Evolutionary conservation across 2,329 filamentous ascomycete species (phyloP), one percentile per base, ranked within the genome.

Genomic region (Aspergillus latus): DNA sequence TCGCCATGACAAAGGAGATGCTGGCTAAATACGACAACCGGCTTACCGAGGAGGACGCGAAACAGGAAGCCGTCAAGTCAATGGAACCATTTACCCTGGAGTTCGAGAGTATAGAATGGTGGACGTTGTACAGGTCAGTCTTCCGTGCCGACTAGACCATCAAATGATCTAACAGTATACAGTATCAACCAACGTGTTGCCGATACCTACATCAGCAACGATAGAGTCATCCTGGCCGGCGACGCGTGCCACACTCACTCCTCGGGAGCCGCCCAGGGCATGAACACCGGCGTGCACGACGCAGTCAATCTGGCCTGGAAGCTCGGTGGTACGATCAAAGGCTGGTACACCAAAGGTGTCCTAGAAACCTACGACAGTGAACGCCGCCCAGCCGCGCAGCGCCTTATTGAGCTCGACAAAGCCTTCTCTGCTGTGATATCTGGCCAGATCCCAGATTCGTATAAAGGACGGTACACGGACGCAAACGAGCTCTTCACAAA

Each of bases 221-320:
- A 76, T 1, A 74, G 79, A 6, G 66, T 82, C 4, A 76, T 42
- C n/a, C 13, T 42, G n/a, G 56, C 49, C 3, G 61, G 61, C 6
- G 61, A 63, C 13, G 80, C 78, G 2, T 80, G 81, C 36, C 81
- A 84, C 57, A 80, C 79, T 5, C 80, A 84, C 58, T 79, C 72
- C 30, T 78, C 79, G 0, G 76, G 76, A 0, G 82, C 79, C 2
- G 82, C 78, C 0, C 81, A 82, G 61, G 82, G 81, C 2, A 78
- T 84, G 76, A 83, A 83, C 63, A 78, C 78, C 0, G 79, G 80
- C 0, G 69, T 83, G 11, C 75, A 78, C 13, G 80, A 82, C 52
- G 76, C 78, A 1, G 68, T 78, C 13, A 82, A 82, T 57, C 70
- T 83, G 0, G 76, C 74, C n/a, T 83, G 80, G 79, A 83, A 82